Conservation (phyloP, 2,329 filamentous ascomycete species). For the Lachnellula suecica region DNA sequence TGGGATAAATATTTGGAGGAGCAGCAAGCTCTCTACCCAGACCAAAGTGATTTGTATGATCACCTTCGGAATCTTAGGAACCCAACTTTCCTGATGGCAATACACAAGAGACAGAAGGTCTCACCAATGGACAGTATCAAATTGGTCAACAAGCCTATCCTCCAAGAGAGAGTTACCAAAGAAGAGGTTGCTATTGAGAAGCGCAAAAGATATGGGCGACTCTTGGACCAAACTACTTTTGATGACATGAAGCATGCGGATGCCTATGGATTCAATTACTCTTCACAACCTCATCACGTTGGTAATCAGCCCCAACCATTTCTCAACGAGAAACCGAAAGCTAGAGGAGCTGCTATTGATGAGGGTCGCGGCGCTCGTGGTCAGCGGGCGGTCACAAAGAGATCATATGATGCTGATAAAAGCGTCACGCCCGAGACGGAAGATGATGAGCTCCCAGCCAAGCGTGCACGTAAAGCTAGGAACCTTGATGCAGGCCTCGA, state of each 20-base stretch:
- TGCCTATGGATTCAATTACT: conserved; percentile 61
- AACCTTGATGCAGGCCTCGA: conserved; percentile 21
- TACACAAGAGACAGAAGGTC: conserved; percentile 14
- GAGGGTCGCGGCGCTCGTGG: conserved; percentile 25
- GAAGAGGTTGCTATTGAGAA: conserved; percentile 25
- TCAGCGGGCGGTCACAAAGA: conserved; percentile 21
- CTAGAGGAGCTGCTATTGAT: conserved; percentile 12
- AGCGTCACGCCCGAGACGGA: conserved; percentile 25
- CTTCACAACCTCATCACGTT: conserved; percentile 55
- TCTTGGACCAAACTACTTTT: conserved; percentile 26
- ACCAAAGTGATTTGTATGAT: conserved; percentile 7
- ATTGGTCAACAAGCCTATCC: conserved; percentile 22
- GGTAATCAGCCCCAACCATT: conserved; percentile 53
- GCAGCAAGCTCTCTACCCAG: conserved; percentile 1
- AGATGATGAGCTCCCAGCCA: conserved; percentile 26
- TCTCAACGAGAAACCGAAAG: conserved; percentile 12
- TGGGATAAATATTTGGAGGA: conserved; percentile 14
- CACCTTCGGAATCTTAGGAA: conserved; percentile 9
- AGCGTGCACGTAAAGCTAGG: conserved; percentile 25
- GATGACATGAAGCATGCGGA: conserved; percentile 53
- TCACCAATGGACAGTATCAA: conserved; percentile 13
- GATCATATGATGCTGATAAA: conserved; percentile 22
- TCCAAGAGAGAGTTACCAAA: conserved; percentile 21
- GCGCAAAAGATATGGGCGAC: conserved; percentile 19
- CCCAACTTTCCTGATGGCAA: conserved; percentile 3